Percentiles rank a stretch among this genome's conserved stretches.
phyloP scores from a whole-genome alignment of 495 filamentous ascomycete genomes.

The Penicillium robsamsonii region DNA sequence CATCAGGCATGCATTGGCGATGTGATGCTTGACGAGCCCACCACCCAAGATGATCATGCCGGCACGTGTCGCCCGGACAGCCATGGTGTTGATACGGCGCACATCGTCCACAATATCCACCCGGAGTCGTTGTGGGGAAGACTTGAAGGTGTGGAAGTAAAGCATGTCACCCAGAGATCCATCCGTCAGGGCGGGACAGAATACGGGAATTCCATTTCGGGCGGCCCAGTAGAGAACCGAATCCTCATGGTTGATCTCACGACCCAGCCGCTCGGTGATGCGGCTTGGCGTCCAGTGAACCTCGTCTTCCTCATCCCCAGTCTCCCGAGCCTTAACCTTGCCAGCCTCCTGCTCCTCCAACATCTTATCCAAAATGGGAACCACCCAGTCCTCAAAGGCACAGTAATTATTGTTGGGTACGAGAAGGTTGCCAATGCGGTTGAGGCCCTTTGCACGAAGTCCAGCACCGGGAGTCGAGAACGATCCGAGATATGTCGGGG shows the following conservation, averaged over 20 bases:
- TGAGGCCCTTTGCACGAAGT: slow-evolving; percentile 78
- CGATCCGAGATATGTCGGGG: slow-evolving; percentile 84
- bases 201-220: slow-evolving; percentile 90
- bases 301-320: slow-evolving; percentile 60
- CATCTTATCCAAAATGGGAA: slow-evolving; percentile 88
- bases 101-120: slow-evolving; percentile 92
- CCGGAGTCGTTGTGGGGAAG: slow-evolving; percentile 70
- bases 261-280: slow-evolving; percentile 80
- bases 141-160: slow-evolving; percentile 91
- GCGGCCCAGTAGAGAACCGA: slow-evolving; percentile 94
- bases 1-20: slow-evolving; percentile 96
- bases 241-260: slow-evolving; percentile 85
- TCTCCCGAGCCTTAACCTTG: slow-evolving; percentile 42
- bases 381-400: slow-evolving; percentile 93
- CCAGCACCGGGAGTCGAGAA: slow-evolving; percentile 73
- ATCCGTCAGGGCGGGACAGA: slow-evolving; percentile 94
- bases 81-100: slow-evolving; percentile 81
- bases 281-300: slow-evolving; percentile 88
- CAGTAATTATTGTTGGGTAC: slow-evolving; percentile 98
- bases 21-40: slow-evolving; percentile 93
- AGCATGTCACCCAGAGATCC: slow-evolving; percentile 96
- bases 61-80: slow-evolving; percentile 75
- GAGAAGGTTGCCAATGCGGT: slow-evolving; percentile 93
- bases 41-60: slow-evolving; percentile 96
- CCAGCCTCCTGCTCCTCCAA: slow-evolving; percentile 86